Conservation (phyloP, 768 basidiomycete genomes). For the Pleurotus cornucopiae region DNA sequence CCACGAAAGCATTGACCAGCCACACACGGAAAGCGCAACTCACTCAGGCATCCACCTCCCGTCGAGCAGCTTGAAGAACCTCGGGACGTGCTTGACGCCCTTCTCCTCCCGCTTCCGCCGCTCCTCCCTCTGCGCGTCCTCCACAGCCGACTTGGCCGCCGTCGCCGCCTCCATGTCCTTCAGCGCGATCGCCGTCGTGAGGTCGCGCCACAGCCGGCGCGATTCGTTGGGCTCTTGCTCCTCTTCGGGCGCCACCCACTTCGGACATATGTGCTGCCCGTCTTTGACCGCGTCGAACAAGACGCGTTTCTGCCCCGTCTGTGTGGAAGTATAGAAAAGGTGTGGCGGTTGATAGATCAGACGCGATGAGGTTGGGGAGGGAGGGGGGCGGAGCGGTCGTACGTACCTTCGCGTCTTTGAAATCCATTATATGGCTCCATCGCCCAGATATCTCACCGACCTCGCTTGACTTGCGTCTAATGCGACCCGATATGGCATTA, state of each 20-base stretch:
- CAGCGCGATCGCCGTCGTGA: slow-evolving; percentile 80
- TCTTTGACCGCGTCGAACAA: slow-evolving; percentile 84
- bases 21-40: slow-evolving; percentile 21
- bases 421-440: slow-evolving; percentile 91
- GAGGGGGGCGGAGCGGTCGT: neutral
- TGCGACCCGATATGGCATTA: slow-evolving; percentile 81
- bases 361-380: neutral
- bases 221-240: slow-evolving; percentile 92
- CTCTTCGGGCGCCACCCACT: slow-evolving; percentile 79
- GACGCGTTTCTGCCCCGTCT: slow-evolving; percentile 68
- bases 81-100: slow-evolving; percentile 63
- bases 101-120: slow-evolving; percentile 71
- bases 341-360: neutral
- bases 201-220: slow-evolving; percentile 77
- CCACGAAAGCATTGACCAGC: slow-evolving; percentile 10
- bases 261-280: slow-evolving; percentile 69
- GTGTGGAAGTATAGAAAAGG: neutral
- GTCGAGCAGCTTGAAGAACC: slow-evolving; percentile 75
- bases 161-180: slow-evolving; percentile 97
- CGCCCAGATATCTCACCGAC: slow-evolving; percentile 85
- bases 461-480: slow-evolving; percentile 60
- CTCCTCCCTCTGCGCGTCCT: slow-evolving; percentile 86
- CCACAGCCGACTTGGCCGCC: slow-evolving; percentile 82
- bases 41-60: slow-evolving; percentile 81
- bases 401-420: slow-evolving; percentile 62